Evolutionary conservation across 2,329 filamentous ascomycete species (phyloP), one percentile per base, ranked within the genome.

Genomic region (Ophiostoma perfectum): DNA sequence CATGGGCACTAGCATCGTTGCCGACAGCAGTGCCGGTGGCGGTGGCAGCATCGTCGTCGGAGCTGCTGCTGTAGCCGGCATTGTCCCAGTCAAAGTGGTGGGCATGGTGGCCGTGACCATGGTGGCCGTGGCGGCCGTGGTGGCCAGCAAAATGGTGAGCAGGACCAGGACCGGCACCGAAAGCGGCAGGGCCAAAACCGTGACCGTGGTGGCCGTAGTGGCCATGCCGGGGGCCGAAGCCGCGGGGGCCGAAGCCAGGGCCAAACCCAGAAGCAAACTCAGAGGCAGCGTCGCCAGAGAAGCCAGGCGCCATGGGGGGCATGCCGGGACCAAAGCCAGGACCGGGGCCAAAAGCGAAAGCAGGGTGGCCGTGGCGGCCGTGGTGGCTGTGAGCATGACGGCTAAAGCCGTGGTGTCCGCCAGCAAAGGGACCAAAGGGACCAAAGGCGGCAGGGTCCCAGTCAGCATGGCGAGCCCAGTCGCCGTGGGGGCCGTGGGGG

Each of bases 11-110:
- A 68, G 8, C 68, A 65, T 16, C 69, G 70, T 42, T 66, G 62
- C 18, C 11, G 6, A 11, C 55, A 60, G 55, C 27, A 38, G 55
- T 65, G 62, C 18, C 70, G 60, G 66, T 65, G 62, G 36, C 70
- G 60, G 66, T 69, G 62, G 64, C 71, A 66, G 36, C 71, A 64
- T 52, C 70, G 65, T 65, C 62, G 18, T 63, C 63, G 63, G 27
- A 38, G n/a, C 44, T 41, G 45, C 18, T 63, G 60, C 36, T 63
- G 39, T 18, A 44, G 16, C 42, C 45, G 64, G 4, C 16, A 14
- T 39, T 42, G 9, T 58, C 64, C 27, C 16, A 55, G 60, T 18
- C 16, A 16, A 4, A 42, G 60, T 63, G 7, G 16, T 63, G 60
- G n/a, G 39, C 38, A 8, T 63, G 38, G 16, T 5, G 55, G 27